Base-by-base conservation (phyloP, 306 rosid species). In the Rosa chinensis region DNA sequence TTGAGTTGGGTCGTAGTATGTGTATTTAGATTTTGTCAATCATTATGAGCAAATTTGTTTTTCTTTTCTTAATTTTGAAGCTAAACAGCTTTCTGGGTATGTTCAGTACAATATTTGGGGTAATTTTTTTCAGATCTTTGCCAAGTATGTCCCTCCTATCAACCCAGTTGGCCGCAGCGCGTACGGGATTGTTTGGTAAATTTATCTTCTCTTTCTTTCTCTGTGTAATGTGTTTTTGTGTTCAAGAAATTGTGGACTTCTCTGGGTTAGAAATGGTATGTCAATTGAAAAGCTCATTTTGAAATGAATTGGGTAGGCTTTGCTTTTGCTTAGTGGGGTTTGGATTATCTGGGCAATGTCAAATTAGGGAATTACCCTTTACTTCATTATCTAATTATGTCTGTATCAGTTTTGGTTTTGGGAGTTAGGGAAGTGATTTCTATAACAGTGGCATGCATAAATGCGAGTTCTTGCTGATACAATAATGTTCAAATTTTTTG, bases 81-180 rank as follows among this genome's bases (percentile, higher is more conserved):
- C 83, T 8, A 79, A 74, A 48, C 77, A 74, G 89, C 17, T 47
- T 83, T 76, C 84, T 87, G 90, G 79, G 53, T 95, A 89, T 86
- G 81, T 84, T 0, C 91, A 83, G 23, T 92, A 91, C 87, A 92
- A 90, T 77, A 72, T 95, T 70, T 81, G 92, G 56, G 99, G 99
- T 23, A 92, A 87, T 84, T 44, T 82, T 63, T 95, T 95, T 49
- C 92, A 95, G 73, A 88, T 95, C 61, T 89, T 87, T 28, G 78
- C 92, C 58, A 92, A 95, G 47, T 95, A 92, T 72, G 83, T 79
- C 43, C 97, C 99, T 37, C 97, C 99, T 21, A 84, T 95, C 1
- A 88, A 87, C 45, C 99, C 97, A 44, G 96, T 95, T 47, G 98
- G 99, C 32, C 96, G 98, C 61, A 97, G 99, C 58, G 94, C 99